Evolutionary conservation across 129 eudicot species (phyloP), one percentile per base, ranked within the genome.

Genomic region (Flaveria sonorensis): DNA sequence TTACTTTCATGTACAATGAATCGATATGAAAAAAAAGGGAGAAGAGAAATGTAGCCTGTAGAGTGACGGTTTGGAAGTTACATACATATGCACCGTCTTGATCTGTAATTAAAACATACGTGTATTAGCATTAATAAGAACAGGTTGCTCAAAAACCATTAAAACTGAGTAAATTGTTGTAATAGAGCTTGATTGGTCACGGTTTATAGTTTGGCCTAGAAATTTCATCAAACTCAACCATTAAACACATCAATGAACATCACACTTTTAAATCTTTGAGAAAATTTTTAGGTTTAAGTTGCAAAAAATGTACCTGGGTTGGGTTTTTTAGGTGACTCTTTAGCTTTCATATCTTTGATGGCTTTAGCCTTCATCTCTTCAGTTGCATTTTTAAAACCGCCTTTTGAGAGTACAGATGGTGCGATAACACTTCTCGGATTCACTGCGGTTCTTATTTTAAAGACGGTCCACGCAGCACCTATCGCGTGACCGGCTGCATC

Each of bases 401-500:
- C 77, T 68, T 88, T 91, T 42, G 88, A 82, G 39, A 91, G 68
- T 46, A 84, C 11, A 28, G 81, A 26, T 61, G 97, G 94, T 23
- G 85, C 90, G 7, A 91, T 3, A 48, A 55, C 94, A 70, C 94
- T 85, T 78, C 84, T 89, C 6, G 99, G 99, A 63, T 89, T 88
- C 75, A 95, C 53, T 13, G 96, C 99, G 24, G 90, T 82, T 68
- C 99, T 85, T 39, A 95, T 83, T 89, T 95, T 91, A 18, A 95
- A 89, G 14, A 91, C 97, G 16, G 99, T 74, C 99, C 97, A 95
- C 3, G 97, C 97, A 36, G 99, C 87, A 48, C 99, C 99, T 2
- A 89, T 40, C 3, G 99, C 97, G 76, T 91, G 94, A 16, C 99
- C 97, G 23, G 97, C 99, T 72, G 99, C 99, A 82, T 87, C 96